These are phyloP conservation scores for Boechera retrofracta DNA, from an alignment of 345 rosid species.

Conservation along the genomic window DNA sequence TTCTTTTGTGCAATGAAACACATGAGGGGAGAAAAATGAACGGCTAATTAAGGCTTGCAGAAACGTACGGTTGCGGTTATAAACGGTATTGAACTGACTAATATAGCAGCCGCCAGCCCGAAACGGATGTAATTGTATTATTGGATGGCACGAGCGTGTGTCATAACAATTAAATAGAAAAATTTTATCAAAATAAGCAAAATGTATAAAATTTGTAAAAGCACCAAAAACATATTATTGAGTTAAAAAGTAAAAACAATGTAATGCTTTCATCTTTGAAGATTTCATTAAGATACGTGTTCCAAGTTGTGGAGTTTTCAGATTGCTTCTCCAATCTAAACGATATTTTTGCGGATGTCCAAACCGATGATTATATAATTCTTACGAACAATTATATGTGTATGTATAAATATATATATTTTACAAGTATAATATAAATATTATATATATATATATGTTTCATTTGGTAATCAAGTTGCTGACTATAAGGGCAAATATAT, in stretches of 20 bases:
- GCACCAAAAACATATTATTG: not conserved
- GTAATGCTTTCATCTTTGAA: not conserved
- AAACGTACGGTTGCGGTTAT: not conserved
- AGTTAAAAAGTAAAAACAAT: not conserved
- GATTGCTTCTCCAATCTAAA: not conserved
- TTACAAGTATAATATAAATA: not conserved
- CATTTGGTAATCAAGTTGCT: not conserved
- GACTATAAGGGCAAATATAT: not conserved
- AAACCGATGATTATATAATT: not conserved
- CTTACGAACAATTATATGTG: not conserved
- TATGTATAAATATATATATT: not conserved
- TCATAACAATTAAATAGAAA: not conserved
- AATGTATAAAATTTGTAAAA: no score
- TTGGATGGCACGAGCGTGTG: not conserved
- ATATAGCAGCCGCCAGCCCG: no score
- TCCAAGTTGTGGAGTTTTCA: not conserved
- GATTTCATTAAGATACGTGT: not conserved
- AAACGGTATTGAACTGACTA: no score
- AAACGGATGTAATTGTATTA: not conserved
- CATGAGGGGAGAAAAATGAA: not conserved
- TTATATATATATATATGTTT: not conserved
- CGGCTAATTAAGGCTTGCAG: not conserved
- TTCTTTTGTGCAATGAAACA: not conserved
- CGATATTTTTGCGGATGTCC: not conserved
- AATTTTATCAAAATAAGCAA: no score